Conservation (phyloP, 306 rosid species). For the Quercus rubra region DNA sequence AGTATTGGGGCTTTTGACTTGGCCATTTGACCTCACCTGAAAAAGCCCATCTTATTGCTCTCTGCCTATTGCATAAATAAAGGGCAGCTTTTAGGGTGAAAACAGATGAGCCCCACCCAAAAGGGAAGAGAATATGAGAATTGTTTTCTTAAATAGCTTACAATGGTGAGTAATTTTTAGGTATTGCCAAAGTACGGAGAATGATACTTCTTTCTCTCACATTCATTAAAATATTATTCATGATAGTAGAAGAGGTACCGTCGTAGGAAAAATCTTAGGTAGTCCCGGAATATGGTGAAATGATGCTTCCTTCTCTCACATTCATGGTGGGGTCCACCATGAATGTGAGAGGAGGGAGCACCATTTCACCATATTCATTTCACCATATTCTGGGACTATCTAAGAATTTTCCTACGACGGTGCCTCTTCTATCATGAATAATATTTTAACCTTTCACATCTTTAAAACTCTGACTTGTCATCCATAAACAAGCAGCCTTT, state of each 20-base stretch:
- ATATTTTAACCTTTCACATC: not conserved
- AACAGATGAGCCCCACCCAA: not conserved
- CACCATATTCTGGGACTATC: too few species aligned
- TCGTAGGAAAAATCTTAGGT: too few species aligned
- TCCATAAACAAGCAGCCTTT: conserved; percentile 2
- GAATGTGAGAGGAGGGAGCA: too few species aligned
- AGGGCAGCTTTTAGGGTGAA: not conserved
- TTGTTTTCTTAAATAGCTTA: not conserved
- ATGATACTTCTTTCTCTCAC: too few species aligned
- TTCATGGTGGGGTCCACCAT: too few species aligned
- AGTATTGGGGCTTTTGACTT: not conserved
- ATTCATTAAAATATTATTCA: too few species aligned
- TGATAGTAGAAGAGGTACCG: too few species aligned
- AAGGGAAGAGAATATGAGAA: not conserved
- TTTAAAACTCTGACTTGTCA: conserved; percentile 18
- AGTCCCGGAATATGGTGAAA: too few species aligned
- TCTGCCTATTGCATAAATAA: not conserved
- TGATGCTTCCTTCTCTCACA: too few species aligned
- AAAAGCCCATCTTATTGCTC: not conserved
- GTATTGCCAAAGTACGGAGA: accelerated
- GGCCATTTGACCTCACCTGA: not conserved
- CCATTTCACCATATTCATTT: too few species aligned
- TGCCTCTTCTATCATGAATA: not conserved
- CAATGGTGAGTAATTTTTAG: not conserved
- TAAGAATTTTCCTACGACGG: too few species aligned